Base-by-base conservation (phyloP, 805 yeast species). In the Kuraishia piskuri region DNA sequence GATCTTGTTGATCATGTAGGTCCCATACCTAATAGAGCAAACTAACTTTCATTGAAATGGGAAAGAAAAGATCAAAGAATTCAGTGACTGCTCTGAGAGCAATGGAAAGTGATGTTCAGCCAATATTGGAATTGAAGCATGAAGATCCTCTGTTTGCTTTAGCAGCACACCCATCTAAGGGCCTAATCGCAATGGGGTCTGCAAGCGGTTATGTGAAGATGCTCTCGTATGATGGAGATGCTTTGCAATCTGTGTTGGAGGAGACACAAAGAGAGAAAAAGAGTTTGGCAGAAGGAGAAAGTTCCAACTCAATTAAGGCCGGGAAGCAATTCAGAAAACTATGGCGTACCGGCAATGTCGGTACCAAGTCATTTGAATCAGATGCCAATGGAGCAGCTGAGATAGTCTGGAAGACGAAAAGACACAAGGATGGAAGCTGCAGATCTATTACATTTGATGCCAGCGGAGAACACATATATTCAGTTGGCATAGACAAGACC, bases 341-440 rank as follows among this genome's bases (percentile, higher is more conserved):
- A 7, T 22, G 31, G 49, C 23, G 31, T 14, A 23, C 19, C 9
- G 25, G 31, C 10, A 25, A 14, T 9, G 31, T 25, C 12, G 49
- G 49, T 7, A 47, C 8, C 26, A 31, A 31, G 40, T 31, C 40
- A 12, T 31, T 21, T 8, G 50, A 14, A 21, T n/a, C 26, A 7
- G 40, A 22, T 22, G 61, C 44, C 4, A 67, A 66, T 12, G 59
- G 58, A 10, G 56, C 54, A 9, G 55, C 52, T 20, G 51, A 72
- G 20, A 63, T 74, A 3, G 53, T 68, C 1, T 92, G 99, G 99
- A 80, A 85, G 53, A 91, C 97, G 0, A 88, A 81, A 61, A 78
- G 98, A 64, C 98, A 92, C 64, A 90, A 90, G 66, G 17, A 4
- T 31, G 91, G 90, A 1, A 85, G 96, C 58, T 89, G 96, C 56